These are phyloP conservation scores for Paxillus ammoniavirescens DNA, from an alignment of 768 basidiomycete species.

Conservation along the genomic window DNA sequence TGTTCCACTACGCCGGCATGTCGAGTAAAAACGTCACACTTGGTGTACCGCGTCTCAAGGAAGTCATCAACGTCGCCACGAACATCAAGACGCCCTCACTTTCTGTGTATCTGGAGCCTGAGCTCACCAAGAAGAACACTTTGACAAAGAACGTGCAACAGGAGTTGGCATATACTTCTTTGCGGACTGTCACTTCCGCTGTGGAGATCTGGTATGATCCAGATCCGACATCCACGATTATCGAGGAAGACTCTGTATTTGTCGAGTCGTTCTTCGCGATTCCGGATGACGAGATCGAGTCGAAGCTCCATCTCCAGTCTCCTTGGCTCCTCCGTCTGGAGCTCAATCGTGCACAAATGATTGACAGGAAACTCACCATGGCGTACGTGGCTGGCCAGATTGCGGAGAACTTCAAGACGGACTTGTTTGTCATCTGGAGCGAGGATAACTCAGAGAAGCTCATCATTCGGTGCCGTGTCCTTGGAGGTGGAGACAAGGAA, in stretches of 20 bases:
- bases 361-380: slow-evolving; percentile 96
- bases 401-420: slow-evolving; percentile 91
- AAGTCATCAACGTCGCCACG: slow-evolving; percentile 98
- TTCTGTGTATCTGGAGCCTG: slow-evolving; percentile 82
- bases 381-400: slow-evolving; percentile 91
- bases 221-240: slow-evolving; percentile 85
- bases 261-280: slow-evolving; percentile 99
- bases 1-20: slow-evolving; percentile 99
- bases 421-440: slow-evolving; percentile 97
- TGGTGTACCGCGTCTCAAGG: slow-evolving; percentile 98
- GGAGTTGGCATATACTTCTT: slow-evolving; percentile 89
- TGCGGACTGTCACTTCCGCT: slow-evolving; percentile 90
- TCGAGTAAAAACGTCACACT: slow-evolving; percentile 99
- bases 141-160: slow-evolving; percentile 89
- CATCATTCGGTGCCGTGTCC: slow-evolving; percentile 92
- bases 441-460: slow-evolving; percentile 99
- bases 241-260: slow-evolving; percentile 93
- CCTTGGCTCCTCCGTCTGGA: slow-evolving; percentile 97
- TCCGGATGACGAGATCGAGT: slow-evolving; percentile 93
- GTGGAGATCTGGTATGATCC: slow-evolving; percentile 99
- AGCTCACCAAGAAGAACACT: slow-evolving; percentile 57
- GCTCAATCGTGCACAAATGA: slow-evolving; percentile 95
- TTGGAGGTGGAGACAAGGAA: slow-evolving; percentile 81
- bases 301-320: slow-evolving; percentile 87
- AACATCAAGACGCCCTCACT: slow-evolving; percentile 98